Percentiles rank a stretch among this genome's conserved stretches.
Evolutionary conservation across 1,139 yeast species (phyloP).

Genomic region (Saccharomycopsis hybrid): DNA sequence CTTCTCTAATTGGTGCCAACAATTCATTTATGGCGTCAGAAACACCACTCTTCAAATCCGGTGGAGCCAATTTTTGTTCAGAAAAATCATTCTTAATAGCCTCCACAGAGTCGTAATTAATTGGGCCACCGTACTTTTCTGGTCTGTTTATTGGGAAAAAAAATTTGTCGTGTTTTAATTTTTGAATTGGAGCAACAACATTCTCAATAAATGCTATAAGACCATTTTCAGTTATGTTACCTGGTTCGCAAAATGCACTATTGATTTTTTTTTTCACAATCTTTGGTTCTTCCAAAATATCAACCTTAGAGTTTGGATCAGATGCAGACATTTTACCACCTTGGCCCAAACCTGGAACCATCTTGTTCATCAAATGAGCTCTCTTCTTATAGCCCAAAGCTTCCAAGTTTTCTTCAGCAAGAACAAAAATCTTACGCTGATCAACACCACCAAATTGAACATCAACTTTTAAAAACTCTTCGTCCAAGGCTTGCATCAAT

Average conservation of each 20-base stretch:
- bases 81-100: constrained; percentile 67
- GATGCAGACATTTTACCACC: constrained; percentile 99
- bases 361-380: constrained; percentile 96
- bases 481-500: constrained; percentile 97
- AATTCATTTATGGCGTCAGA: constrained; percentile 74
- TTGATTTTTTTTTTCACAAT: constrained; percentile 82
- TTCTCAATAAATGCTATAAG: constrained; percentile 76
- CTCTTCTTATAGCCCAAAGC: constrained; percentile 90
- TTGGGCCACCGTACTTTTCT: constrained; percentile 93
- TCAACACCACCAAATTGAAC: constrained; percentile 99
- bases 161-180: constrained; percentile 57
- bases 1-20: constrained; percentile 79
- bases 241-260: constrained; percentile 94
- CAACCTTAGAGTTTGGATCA: constrained; percentile 96
- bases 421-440: constrained; percentile 94
- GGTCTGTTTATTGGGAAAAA: constrained; percentile 80
- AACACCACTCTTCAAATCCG: constrained; percentile 90
- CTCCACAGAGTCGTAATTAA: constrained; percentile 64
- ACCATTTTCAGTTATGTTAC: constrained; percentile 87
- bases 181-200: constrained; percentile 82
- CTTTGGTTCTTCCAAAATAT: constrained; percentile 83
- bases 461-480: constrained; percentile 81
- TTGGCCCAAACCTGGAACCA: constrained; percentile 96
- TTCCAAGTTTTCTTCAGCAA: constrained; percentile 92
- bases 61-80: constrained; percentile 74